Evolutionary conservation across 2,329 filamentous ascomycete genomes (phyloP).

Genomic region (Microcyclospora pomicola): DNA sequence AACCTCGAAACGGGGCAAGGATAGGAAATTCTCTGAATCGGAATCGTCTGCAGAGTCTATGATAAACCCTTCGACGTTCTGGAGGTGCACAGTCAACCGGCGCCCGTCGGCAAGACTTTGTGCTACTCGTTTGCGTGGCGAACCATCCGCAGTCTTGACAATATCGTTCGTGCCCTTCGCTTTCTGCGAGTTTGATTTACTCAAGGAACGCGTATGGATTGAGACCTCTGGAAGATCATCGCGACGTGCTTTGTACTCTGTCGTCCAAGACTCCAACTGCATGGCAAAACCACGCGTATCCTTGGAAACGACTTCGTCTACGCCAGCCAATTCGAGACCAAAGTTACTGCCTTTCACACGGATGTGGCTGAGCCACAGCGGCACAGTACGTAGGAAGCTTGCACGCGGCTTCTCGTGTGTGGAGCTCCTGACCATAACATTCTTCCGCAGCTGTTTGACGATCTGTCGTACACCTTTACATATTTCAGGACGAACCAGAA

Average conservation of each 20-base stretch:
- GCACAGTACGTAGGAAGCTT: conserved; percentile 65
- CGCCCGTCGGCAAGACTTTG: conserved; percentile 55
- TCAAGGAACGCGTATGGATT: conserved; percentile 52
- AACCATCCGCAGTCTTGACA: conserved; percentile 14
- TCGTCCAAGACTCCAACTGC: conserved; percentile 75
- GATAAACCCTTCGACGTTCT: conserved; percentile 78
- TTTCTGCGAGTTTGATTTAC: conserved; percentile 43
- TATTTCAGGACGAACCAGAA: conserved; percentile 83
- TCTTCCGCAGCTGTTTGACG: conserved; percentile 63
- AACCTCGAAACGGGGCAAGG: conserved; percentile 74
- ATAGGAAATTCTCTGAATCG: conserved; percentile 74
- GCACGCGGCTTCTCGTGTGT: conserved; percentile 27
- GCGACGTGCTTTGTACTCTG: conserved; percentile 70
- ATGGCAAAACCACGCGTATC: conserved; percentile 71
- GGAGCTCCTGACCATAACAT: conserved; percentile 42
- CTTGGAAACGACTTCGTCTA: conserved; percentile 70
- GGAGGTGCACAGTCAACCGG: conserved; percentile 63
- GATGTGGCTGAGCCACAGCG: conserved; percentile 71
- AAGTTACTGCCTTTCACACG: conserved; percentile 80
- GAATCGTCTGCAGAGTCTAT: conserved; percentile 76
- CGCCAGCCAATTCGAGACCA: conserved; percentile 77
- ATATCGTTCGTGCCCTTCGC: conserved; percentile 16
- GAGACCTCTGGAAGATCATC: conserved; percentile 40
- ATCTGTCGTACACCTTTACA: conserved; percentile 87
- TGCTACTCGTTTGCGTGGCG: conserved; percentile 38